A percentile compares a stretch with the other conserved stretches of the same genome.
Evolutionary conservation across 2,329 filamentous ascomycete genomes (phyloP).

Genomic region (Monilinia fructicola): DNA sequence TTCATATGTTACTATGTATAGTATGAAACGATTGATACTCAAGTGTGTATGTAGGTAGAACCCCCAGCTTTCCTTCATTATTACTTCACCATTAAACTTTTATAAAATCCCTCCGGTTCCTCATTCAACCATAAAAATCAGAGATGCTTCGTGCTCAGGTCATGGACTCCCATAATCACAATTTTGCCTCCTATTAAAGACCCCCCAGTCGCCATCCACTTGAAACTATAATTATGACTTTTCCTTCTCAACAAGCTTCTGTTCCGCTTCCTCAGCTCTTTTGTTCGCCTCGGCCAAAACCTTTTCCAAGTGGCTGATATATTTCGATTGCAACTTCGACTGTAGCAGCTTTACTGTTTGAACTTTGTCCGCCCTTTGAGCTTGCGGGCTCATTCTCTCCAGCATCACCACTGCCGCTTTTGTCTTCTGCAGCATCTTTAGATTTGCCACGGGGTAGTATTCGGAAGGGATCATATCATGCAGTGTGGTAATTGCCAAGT

Average conservation of each 20-base stretch:
- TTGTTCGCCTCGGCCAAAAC: conserved; percentile 66
- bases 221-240: conserved; percentile 12
- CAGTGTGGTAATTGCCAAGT: conserved; percentile 88
- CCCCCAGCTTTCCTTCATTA: neutral
- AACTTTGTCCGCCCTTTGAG: conserved; percentile 50
- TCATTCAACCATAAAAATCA: conserved; percentile 15
- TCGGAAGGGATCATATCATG: conserved; percentile 16
- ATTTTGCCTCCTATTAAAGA: neutral
- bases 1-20: neutral
- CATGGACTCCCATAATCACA: conserved; percentile 17
- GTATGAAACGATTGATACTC: neutral
- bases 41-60: neutral
- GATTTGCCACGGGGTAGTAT: conserved; percentile 60
- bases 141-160: conserved; percentile 22
- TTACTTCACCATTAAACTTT: conserved; percentile 12
- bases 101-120: neutral
- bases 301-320: conserved; percentile 81
- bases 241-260: conserved; percentile 29
- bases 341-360: conserved; percentile 91
- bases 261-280: conserved; percentile 49
- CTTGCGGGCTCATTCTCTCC: conserved; percentile 49
- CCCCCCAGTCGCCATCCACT: neutral
- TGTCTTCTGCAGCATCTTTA: conserved; percentile 43
- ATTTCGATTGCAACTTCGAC: conserved; percentile 94
- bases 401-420: conserved; percentile 46